Evolutionary conservation across 352 stramenopile genomes (phyloP).

Genomic region (Phytophthora lateralis): DNA sequence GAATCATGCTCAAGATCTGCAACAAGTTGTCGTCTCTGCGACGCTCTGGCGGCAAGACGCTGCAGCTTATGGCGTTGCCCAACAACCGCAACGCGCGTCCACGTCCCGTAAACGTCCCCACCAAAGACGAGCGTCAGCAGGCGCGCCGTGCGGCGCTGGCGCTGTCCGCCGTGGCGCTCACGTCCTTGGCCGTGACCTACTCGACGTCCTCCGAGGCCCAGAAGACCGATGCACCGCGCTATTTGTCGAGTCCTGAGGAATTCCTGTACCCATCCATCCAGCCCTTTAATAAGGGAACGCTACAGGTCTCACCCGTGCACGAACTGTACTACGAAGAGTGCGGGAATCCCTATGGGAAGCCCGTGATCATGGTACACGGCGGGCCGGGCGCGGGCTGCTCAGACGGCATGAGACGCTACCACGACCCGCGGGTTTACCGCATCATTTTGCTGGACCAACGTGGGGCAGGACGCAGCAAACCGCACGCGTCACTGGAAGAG

Average conservation of each 20-base stretch:
- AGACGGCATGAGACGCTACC: slow-evolving; percentile 90
- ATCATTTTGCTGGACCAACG: slow-evolving; percentile 96
- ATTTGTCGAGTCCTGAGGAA: slow-evolving; percentile 58
- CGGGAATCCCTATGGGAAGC: slow-evolving; percentile 86
- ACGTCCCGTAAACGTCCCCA: slow-evolving; percentile 29
- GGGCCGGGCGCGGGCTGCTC: slow-evolving; percentile 92
- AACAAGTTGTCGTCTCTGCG: slow-evolving; percentile 22
- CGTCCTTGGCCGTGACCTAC: slow-evolving; percentile 32
- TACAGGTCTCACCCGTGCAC: slow-evolving; percentile 86
- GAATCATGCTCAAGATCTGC: slow-evolving; percentile 31
- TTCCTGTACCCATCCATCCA: slow-evolving; percentile 86
- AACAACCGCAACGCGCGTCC: slow-evolving; percentile 25
- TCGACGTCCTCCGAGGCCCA: slow-evolving; percentile 33
- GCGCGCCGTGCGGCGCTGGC: slow-evolving; percentile 21
- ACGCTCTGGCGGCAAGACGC: slow-evolving; percentile 28
- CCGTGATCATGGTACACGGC: slow-evolving; percentile 95
- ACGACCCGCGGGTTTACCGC: slow-evolving; percentile 91
- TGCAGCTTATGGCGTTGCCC: slow-evolving; percentile 36
- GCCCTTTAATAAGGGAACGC: slow-evolving; percentile 79
- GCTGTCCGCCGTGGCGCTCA: slow-evolving; percentile 33
- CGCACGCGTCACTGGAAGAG: slow-evolving; percentile 85
- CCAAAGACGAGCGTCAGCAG: slow-evolving; percentile 20
- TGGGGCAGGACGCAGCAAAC: slow-evolving; percentile 88
- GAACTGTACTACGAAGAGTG: slow-evolving; percentile 93
- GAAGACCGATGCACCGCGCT: slow-evolving; percentile 28